Percentiles rank a stretch among this genome's conserved stretches.
Evolutionary conservation across 2,329 filamentous ascomycete species (phyloP).

Genomic region (Xylariaceae sp.): DNA sequence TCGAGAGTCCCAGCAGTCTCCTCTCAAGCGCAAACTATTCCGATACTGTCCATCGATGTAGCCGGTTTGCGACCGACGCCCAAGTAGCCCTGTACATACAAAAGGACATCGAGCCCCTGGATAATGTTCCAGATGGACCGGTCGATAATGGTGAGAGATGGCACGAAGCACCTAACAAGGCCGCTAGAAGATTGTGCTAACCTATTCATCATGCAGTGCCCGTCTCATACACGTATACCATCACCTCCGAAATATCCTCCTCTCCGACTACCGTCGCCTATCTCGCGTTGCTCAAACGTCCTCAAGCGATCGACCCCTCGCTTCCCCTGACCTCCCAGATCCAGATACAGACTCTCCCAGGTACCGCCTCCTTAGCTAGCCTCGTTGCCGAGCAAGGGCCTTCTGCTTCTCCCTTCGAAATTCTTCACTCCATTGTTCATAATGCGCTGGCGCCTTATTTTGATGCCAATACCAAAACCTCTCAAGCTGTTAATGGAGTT

Average conservation of each 20-base stretch:
- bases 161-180: background rate
- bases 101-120: slow-evolving; percentile 71
- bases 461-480: slow-evolving; percentile 89
- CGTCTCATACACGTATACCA: slow-evolving; percentile 73
- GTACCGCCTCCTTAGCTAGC: slow-evolving; percentile 73
- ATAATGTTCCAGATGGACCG: slow-evolving; percentile 56
- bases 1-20: slow-evolving; percentile 81
- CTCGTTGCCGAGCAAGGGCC: slow-evolving; percentile 72
- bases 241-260: slow-evolving; percentile 82
- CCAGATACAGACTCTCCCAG: slow-evolving; percentile 90
- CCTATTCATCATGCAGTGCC: slow-evolving; percentile 42
- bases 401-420: slow-evolving; percentile 84
- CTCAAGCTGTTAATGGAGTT: slow-evolving; percentile 68
- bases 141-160: slow-evolving; percentile 51
- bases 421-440: slow-evolving; percentile 89
- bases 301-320: slow-evolving; percentile 82
- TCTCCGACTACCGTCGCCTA: slow-evolving; percentile 82
- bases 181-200: slow-evolving; percentile 33
- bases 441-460: slow-evolving; percentile 94
- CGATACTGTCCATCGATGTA: slow-evolving; percentile 86
- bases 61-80: slow-evolving; percentile 85
- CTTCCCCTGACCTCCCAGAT: slow-evolving; percentile 86
- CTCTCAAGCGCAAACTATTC: slow-evolving; percentile 73
- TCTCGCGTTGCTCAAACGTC: slow-evolving; percentile 87
- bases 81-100: slow-evolving; percentile 90